These are phyloP conservation scores for Gossypioides kirkii DNA, from an alignment of 345 rosid species.

Conservation along the genomic window DNA sequence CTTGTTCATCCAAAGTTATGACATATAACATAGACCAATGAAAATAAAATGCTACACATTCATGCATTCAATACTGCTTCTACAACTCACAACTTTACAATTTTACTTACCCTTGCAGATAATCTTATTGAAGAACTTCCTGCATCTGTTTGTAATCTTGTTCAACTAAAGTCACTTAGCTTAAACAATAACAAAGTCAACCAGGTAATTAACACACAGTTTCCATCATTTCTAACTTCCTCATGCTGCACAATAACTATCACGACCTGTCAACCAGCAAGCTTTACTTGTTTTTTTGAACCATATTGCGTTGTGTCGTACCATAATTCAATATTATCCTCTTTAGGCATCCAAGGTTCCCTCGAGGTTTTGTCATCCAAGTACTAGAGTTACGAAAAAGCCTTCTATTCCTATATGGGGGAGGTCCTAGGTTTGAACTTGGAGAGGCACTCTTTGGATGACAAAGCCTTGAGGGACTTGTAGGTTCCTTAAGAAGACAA, in stretches of 20 bases:
- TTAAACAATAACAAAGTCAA: conserved; percentile 64
- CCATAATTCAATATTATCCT: not conserved
- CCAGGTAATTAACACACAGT: conserved; percentile 41
- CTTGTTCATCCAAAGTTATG: not conserved
- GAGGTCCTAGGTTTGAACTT: not conserved
- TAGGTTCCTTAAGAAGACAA: not conserved
- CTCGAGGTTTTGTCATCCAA: not conserved
- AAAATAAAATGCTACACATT: not conserved
- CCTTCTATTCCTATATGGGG: not conserved
- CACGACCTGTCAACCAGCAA: not conserved
- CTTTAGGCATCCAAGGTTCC: not conserved
- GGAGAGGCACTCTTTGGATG: not conserved
- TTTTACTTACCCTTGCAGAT: conserved; percentile 51
- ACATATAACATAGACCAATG: not conserved
- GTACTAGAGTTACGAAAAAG: not conserved
- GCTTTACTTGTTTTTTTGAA: not conserved
- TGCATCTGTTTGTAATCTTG: conserved; percentile 68
- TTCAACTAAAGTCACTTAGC: conserved; percentile 71
- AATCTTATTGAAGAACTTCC: conserved; percentile 78
- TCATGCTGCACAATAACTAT: not conserved
- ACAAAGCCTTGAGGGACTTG: not conserved
- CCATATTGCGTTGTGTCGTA: not conserved
- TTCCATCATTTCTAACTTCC: conserved; percentile 7
- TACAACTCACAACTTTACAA: conserved; percentile 16
- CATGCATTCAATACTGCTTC: not conserved